These are phyloP conservation scores for Scedosporium aurantiacum DNA, from an alignment of 2,329 filamentous ascomycete species.

Conservation along the genomic window DNA sequence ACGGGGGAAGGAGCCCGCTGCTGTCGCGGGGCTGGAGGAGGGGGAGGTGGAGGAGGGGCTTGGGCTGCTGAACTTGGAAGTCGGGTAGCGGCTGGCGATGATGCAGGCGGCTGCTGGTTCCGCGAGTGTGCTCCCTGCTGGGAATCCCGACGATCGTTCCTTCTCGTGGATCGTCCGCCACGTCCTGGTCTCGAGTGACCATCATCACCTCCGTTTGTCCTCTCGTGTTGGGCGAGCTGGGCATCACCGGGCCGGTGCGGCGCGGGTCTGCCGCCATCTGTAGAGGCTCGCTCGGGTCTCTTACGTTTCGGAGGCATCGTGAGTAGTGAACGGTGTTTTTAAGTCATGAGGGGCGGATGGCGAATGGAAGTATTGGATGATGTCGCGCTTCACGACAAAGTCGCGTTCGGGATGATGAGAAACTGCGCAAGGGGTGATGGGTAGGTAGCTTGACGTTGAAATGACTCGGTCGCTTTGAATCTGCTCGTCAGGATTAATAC, in stretches of 20 bases:
- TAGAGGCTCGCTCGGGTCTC: slow-evolving; percentile 38
- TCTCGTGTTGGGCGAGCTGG: slow-evolving; percentile 44
- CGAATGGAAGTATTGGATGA: not conserved
- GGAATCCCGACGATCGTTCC: slow-evolving; percentile 41
- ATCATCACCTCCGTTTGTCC: slow-evolving; percentile 31
- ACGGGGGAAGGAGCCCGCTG: slow-evolving; percentile 21
- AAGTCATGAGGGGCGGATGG: slow-evolving; percentile 3
- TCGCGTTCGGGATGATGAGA: not conserved
- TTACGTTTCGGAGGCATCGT: slow-evolving; percentile 51
- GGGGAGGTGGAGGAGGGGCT: slow-evolving; percentile 11
- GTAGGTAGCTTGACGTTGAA: not conserved
- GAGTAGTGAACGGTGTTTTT: slow-evolving; percentile 1
- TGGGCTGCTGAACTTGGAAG: slow-evolving; percentile 4
- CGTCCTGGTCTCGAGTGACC: slow-evolving; percentile 22
- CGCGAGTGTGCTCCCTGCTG: slow-evolving; percentile 21
- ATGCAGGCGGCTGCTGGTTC: not conserved
- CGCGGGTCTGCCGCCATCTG: slow-evolving; percentile 43
- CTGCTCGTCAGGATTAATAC: not conserved
- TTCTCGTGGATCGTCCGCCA: slow-evolving; percentile 32
- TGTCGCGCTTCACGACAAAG: not conserved
- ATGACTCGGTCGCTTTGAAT: not conserved
- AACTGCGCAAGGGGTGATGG: not conserved
- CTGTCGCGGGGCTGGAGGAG: slow-evolving; percentile 1
- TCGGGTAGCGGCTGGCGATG: not conserved
- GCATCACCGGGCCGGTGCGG: slow-evolving; percentile 52